Conservation (phyloP, 108 stramenopile species). For the Skeletonema tropicum region DNA sequence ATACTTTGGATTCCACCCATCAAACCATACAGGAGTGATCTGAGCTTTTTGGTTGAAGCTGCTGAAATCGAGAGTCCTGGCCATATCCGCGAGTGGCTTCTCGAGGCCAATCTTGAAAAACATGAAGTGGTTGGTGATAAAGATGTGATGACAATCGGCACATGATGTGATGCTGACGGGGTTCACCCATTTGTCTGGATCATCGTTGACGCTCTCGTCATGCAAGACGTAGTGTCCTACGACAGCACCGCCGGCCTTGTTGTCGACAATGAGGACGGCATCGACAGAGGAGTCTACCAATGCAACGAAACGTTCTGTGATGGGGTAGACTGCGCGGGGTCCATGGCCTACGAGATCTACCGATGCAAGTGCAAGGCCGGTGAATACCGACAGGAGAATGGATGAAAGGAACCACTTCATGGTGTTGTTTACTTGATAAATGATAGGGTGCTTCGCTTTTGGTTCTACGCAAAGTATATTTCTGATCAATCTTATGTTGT, state of each 20-base stretch:
- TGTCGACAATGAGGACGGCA: conserved; percentile 44
- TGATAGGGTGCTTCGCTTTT: no score
- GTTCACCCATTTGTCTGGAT: conserved; percentile 25
- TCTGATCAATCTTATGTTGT: no score
- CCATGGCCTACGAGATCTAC: conserved; percentile 30
- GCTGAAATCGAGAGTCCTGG: conserved; percentile 34
- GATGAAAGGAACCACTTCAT: conserved; percentile 22
- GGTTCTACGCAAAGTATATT: no score
- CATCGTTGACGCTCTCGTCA: conserved; percentile 11
- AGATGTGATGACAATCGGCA: conserved; percentile 30
- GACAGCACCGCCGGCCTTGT: conserved; percentile 36
- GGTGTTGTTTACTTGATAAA: not conserved
- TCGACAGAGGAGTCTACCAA: conserved; percentile 50
- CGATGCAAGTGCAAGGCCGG: not conserved
- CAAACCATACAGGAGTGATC: conserved; percentile 25
- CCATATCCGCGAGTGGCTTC: conserved; percentile 33
- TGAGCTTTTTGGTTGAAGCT: conserved; percentile 23
- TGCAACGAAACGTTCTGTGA: conserved; percentile 42
- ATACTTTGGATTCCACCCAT: conserved; percentile 18
- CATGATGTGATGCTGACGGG: conserved; percentile 39
- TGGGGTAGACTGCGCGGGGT: conserved; percentile 39
- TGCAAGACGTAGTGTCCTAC: conserved; percentile 46
- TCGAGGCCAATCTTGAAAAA: conserved; percentile 34
- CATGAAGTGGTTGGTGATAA: conserved; percentile 19
- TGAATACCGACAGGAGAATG: conserved; percentile 19